Evolutionary conservation across 2,329 filamentous ascomycete species (phyloP), one percentile per base, ranked within the genome.

Genomic region (Trichoderma citrinoviride): DNA sequence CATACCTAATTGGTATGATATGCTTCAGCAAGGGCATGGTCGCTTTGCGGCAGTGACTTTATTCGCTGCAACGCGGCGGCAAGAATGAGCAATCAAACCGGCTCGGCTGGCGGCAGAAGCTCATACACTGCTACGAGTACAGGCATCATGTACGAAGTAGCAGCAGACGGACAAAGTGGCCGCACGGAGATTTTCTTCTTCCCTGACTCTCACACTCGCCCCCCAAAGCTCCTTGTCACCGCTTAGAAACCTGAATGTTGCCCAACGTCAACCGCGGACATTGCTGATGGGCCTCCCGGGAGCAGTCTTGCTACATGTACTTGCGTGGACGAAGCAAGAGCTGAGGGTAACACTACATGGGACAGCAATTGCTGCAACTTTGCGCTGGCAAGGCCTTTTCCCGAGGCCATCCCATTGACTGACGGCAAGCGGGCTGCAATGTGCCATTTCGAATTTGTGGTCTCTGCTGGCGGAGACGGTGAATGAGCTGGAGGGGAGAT

Each of bases 71-170:
- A 46, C 37, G 41, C 41, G 27, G 58, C 58, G 44, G 58, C 58
- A 61, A 40, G 37, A 61, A 54, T 53, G 49, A 23, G 58, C 58
- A 52, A 61, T 61, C 44, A 61, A 46, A 53, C 41, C 37, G 40
- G 23, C 19, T 54, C 58, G 58, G 58, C 41, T 61, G 49, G 57
- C 47, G 47, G 57, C 47, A 52, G 57, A 21, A 43, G 57, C 46
- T 52, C 47, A 33, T 41, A n/a, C 19, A n/a, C 12, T 27, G 54
- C n/a, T 33, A 57, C 25, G 14, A 12, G 40, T 29, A 41, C 21
- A 55, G 33, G n/a, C 7, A 7, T 29, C 27, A 7, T 29, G 27
- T 29, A 29, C 7, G 27, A 29, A 29, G 27, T 7, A 29, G 27
- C 27, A 29, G 29, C 10, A 29, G 27, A 47, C 17, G 25, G 55